Conservation (phyloP, 2,329 filamentous ascomycete genomes). For the Colletotrichum limetticola region DNA sequence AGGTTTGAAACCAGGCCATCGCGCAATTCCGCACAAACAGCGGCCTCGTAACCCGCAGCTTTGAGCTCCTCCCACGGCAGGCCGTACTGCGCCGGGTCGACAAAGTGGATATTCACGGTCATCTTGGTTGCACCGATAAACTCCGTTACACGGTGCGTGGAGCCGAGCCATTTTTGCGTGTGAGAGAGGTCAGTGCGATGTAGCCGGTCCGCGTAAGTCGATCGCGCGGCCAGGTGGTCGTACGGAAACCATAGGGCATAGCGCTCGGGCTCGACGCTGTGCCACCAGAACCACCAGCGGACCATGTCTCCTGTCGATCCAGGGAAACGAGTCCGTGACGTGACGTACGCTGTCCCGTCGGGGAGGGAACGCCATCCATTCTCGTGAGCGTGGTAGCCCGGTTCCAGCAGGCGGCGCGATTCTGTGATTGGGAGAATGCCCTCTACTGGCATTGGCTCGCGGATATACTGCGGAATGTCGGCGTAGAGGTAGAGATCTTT, state of each 20-base stretch:
- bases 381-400: slow-evolving; percentile 22
- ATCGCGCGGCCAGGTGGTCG: slow-evolving; percentile 22
- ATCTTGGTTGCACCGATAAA: slow-evolving; percentile 25
- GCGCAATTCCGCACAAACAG: slow-evolving; percentile 18
- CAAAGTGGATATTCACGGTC: slow-evolving; percentile 27
- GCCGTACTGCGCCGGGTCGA: slow-evolving; percentile 28
- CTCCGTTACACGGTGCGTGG: slow-evolving; percentile 31
- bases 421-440: slow-evolving; percentile 9
- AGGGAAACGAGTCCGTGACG: slow-evolving; percentile 29
- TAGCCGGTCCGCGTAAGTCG: slow-evolving; percentile 23
- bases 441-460: slow-evolving; percentile 9
- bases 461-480: slow-evolving; percentile 27
- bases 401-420: slow-evolving; percentile 18
- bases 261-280: slow-evolving; percentile 32
- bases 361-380: slow-evolving; percentile 25
- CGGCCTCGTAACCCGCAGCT: slow-evolving; percentile 22
- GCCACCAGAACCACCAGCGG: slow-evolving; percentile 34
- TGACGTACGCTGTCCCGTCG: slow-evolving; percentile 24
- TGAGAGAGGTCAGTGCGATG: slow-evolving; percentile 28
- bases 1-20: slow-evolving; percentile 21
- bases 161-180: slow-evolving; percentile 32
- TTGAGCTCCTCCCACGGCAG: slow-evolving; percentile 28
- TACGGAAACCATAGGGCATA: slow-evolving; percentile 32
- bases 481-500: slow-evolving; percentile 21
- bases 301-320: slow-evolving; percentile 29